Conservation (phyloP, 257 asterid genomes). For the Forsythia suspensa region DNA sequence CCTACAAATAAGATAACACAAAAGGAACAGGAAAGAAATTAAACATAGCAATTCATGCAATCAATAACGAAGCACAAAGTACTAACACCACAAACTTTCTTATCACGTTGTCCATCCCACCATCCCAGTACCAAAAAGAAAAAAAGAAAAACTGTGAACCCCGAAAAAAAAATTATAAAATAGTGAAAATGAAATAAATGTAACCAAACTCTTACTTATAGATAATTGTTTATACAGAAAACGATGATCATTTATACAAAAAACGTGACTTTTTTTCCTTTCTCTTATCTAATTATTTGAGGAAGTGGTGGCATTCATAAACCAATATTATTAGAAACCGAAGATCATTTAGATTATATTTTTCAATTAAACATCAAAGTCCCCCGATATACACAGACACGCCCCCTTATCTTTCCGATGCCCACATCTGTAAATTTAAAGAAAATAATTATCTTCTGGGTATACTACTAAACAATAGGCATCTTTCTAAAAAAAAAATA, state of each 20-base stretch:
- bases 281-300: neutral
- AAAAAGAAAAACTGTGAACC: neutral
- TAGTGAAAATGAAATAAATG: neutral
- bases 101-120: conserved; percentile 4
- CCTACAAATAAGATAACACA: conserved; percentile 41
- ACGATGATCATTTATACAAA: neutral
- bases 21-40: neutral
- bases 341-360: too few species aligned
- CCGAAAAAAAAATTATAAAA: neutral
- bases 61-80: neutral
- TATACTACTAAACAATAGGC: neutral
- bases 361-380: neutral
- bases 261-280: neutral
- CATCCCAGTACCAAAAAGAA: neutral
- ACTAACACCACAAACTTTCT: neutral
- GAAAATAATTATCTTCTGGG: neutral
- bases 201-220: neutral
- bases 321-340: neutral
- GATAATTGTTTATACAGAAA: too few species aligned
- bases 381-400: neutral
- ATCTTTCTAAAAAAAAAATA: neutral
- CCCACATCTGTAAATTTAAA: neutral
- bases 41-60: neutral
- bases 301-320: neutral
- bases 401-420: neutral